phyloP scores from a whole-genome alignment of 129 eudicot genomes.

The Solidago caesia region DNA sequence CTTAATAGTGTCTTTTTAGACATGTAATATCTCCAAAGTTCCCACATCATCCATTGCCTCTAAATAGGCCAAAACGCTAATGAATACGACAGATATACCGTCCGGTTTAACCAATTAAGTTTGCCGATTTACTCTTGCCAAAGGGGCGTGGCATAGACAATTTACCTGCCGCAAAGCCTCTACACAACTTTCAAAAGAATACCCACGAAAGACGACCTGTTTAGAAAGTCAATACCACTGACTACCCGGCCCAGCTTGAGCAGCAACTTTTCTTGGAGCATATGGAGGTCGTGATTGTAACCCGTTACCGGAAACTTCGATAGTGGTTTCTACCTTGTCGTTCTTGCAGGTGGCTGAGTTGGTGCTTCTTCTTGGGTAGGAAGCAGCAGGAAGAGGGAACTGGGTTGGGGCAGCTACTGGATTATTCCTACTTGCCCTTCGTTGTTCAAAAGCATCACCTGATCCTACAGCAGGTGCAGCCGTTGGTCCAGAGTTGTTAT shows the following conservation, averaged over 20 bases:
- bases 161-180: constrained; percentile 6
- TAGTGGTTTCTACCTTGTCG: constrained; percentile 54
- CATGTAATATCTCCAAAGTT: constrained; percentile 18
- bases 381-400: constrained; percentile 59
- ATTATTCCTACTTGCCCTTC: constrained; percentile 58
- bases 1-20: constrained; percentile 30
- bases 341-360: constrained; percentile 55
- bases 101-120: constrained; percentile 19
- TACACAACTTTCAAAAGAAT: not conserved
- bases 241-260: constrained; percentile 71
- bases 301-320: constrained; percentile 61
- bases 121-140: not conserved
- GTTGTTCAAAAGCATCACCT: constrained; percentile 64
- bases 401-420: constrained; percentile 65
- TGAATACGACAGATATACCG: not conserved
- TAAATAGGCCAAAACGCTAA: constrained; percentile 10
- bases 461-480: constrained; percentile 37
- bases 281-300: constrained; percentile 81
- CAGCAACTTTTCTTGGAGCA: constrained; percentile 74
- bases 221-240: constrained; percentile 67
- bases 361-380: constrained; percentile 66
- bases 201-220: not conserved
- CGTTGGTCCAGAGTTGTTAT: constrained; percentile 58
- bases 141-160: constrained; percentile 15
- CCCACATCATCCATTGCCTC: constrained; percentile 2